Evolutionary conservation across 2,329 filamentous ascomycete genomes (phyloP).

Genomic region (Ascosphaera pollenicola): DNA sequence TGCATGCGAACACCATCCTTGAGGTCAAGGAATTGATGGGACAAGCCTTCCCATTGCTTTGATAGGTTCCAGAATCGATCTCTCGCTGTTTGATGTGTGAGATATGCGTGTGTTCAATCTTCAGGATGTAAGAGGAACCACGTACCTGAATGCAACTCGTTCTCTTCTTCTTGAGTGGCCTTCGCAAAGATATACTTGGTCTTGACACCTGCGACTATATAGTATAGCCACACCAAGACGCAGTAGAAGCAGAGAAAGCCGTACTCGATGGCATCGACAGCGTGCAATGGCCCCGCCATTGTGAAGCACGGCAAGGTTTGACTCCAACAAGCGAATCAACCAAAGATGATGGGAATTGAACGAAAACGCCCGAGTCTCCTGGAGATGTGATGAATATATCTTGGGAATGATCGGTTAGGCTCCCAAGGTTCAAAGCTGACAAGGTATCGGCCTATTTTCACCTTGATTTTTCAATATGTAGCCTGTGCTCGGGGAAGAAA

Average conservation of each 20-base stretch:
- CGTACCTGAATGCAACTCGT: neutral
- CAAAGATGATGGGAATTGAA: too few species aligned
- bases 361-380: too few species aligned
- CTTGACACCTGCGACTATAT: neutral
- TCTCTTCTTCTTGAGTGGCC: neutral
- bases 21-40: constrained; percentile 29
- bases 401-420: too few species aligned
- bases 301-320: neutral
- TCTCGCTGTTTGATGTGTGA: constrained; percentile 18
- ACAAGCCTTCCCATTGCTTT: constrained; percentile 22
- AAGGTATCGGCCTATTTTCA: too few species aligned
- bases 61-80: constrained; percentile 32
- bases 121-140: constrained; percentile 2
- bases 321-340: too few species aligned
- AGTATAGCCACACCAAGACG: neutral
- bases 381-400: too few species aligned
- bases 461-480: too few species aligned
- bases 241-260: neutral
- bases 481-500: too few species aligned
- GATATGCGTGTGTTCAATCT: neutral
- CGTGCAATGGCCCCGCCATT: neutral
- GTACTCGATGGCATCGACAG: neutral
- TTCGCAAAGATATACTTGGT: neutral
- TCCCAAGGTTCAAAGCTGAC: too few species aligned
- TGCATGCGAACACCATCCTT: constrained; percentile 30